phyloP scores from a whole-genome alignment of 2,329 filamentous ascomycete species.

The Lasiodiplodia theobromae region DNA sequence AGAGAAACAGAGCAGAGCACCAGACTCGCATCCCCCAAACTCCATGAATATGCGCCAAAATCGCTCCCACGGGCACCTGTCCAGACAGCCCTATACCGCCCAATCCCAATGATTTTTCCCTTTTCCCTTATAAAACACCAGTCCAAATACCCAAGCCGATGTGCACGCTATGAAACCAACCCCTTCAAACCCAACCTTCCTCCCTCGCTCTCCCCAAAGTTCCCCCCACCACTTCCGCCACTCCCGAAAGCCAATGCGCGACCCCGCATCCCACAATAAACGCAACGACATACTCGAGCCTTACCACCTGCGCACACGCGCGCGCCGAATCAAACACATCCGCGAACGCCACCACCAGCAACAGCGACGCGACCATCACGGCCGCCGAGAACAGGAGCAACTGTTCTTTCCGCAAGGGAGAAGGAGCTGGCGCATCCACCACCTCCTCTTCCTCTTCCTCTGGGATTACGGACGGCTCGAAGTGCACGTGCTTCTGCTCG shows the following conservation, averaged over 20 bases:
- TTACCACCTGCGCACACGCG: background rate
- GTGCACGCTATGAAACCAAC: background rate
- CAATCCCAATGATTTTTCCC: background rate
- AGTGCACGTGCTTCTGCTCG: background rate
- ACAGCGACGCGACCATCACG: background rate
- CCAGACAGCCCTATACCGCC: too few relatives aligned
- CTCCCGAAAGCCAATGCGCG: background rate
- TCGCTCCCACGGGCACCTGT: background rate
- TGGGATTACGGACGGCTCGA: background rate
- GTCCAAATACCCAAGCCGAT: background rate
- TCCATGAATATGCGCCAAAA: background rate
- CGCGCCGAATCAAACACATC: background rate
- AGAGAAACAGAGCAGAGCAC: background rate
- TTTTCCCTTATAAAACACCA: background rate
- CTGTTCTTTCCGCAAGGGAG: background rate
- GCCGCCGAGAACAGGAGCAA: background rate
- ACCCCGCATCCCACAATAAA: constrained; percentile 10
- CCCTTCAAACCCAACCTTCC: background rate
- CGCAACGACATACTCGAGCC: constrained; percentile 3
- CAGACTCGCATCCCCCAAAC: background rate
- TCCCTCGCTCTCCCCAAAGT: background rate
- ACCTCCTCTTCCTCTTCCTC: background rate
- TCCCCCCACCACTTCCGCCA: background rate
- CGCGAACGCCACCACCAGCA: background rate
- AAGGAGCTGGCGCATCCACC: background rate